Evolutionary conservation across 257 asterid genomes (phyloP).

Genomic region (Solanum pimpinellifolium): DNA sequence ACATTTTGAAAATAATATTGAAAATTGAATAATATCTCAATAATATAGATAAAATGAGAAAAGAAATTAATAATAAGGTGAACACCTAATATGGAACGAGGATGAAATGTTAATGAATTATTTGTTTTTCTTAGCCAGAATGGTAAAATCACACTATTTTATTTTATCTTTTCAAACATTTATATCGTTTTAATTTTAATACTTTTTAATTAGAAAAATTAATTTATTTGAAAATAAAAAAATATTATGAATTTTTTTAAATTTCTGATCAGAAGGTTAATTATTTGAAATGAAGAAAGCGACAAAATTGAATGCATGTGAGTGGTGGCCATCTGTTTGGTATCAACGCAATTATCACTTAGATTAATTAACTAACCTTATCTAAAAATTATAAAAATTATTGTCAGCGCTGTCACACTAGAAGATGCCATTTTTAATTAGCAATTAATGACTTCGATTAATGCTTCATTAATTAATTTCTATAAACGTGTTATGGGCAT

Average conservation of each 20-base stretch:
- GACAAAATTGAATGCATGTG: conserved; percentile 12
- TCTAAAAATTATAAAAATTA: background rate
- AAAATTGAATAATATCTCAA: no score
- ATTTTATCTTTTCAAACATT: no score
- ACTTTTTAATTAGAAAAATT: no score
- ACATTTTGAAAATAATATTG: no score
- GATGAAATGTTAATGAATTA: background rate
- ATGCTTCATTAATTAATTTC: background rate
- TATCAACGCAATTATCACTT: background rate
- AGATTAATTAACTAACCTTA: background rate
- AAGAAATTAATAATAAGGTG: no score
- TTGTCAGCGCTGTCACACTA: background rate
- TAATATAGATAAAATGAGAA: no score
- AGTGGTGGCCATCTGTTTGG: background rate
- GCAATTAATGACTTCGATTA: background rate
- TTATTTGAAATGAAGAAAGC: background rate
- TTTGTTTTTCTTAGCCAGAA: accelerated
- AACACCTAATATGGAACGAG: no score
- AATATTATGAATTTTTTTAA: no score
- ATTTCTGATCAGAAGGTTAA: no score
- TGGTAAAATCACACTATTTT: no score
- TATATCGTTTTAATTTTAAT: no score
- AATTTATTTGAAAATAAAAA: no score
- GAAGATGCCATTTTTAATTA: background rate
- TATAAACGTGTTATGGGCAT: background rate